A percentile compares a stretch with the other conserved stretches of the same genome.
phyloP scores from a whole-genome alignment of 139 green algal genomes.

The Mesotaenium endlicherianum region DNA sequence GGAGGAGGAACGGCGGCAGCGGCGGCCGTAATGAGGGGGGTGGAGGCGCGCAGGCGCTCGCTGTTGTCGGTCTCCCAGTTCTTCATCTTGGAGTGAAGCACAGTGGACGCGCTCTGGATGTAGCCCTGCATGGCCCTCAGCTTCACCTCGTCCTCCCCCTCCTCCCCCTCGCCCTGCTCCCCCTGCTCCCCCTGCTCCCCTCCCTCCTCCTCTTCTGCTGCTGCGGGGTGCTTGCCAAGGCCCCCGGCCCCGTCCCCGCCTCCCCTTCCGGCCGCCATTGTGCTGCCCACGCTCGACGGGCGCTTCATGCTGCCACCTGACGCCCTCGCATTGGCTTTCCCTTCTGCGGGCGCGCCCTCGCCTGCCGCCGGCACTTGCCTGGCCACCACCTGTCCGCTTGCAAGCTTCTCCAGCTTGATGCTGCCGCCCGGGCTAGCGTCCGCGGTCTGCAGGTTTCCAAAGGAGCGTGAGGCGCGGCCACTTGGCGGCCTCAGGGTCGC shows the following conservation, averaged over 20 bases:
- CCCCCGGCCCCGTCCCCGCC: neutral
- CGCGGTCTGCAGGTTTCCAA: neutral
- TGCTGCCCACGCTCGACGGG: neutral
- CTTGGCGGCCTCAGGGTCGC: no score
- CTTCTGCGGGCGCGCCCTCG: neutral
- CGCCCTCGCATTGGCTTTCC: no score
- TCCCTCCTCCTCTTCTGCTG: neutral
- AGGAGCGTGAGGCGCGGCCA: no score
- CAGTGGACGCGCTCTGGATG: slow-evolving; percentile 7
- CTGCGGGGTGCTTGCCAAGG: no score
- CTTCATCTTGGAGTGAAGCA: neutral
- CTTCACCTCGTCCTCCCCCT: slow-evolving; percentile 10
- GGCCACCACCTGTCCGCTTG: neutral
- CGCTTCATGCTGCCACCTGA: no score
- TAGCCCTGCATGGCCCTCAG: slow-evolving; percentile 11
- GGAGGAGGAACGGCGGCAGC: no score
- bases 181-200: neutral
- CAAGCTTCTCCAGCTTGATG: neutral
- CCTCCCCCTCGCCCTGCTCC: neutral
- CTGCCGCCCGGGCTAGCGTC: neutral
- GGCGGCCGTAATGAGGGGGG: neutral
- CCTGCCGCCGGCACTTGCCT: neutral
- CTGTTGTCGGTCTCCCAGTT: slow-evolving; percentile 19
- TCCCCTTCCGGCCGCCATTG: neutral
- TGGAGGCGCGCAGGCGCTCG: neutral